Conservation (phyloP, 805 yeast species). For the Lipomyces chichibuensis region DNA sequence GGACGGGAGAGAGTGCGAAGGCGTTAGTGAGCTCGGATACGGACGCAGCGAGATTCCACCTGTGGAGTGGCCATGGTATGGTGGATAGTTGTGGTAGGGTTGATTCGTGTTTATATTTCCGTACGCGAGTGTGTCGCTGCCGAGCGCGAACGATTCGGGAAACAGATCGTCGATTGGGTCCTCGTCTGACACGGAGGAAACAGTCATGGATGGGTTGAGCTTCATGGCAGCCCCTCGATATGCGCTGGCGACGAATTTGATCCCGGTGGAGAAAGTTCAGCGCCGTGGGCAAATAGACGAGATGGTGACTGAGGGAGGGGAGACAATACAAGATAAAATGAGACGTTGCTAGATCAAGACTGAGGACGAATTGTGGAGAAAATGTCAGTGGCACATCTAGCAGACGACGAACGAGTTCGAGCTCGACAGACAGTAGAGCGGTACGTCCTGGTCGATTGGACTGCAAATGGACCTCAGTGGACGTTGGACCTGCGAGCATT, state of each 20-base stretch:
- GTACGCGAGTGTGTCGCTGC: conserved; percentile 4
- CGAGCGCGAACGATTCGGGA: conserved; percentile 22
- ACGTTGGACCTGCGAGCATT: not conserved
- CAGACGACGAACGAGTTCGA: conserved; percentile 20
- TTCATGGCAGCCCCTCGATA: conserved; percentile 3
- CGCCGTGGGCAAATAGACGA: not conserved
- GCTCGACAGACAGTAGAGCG: conserved; percentile 9
- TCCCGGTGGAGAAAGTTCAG: not conserved
- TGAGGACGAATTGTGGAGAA: not conserved
- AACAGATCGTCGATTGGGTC: conserved; percentile 34
- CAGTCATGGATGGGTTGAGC: not conserved
- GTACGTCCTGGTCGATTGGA: not conserved
- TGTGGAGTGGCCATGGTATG: not conserved
- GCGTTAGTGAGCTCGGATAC: conserved; percentile 10
- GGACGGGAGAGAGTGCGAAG: conserved; percentile 21
- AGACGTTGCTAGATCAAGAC: not conserved
- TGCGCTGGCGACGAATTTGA: conserved; percentile 1
- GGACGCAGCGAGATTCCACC: conserved; percentile 7
- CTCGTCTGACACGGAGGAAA: conserved; percentile 6
- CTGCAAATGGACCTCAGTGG: not conserved
- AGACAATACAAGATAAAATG: not conserved
- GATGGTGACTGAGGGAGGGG: not conserved
- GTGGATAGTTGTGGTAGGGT: not conserved
- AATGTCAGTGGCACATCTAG: not conserved
- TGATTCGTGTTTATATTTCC: not conserved